Conservation (phyloP, 164 flowering plant species). For the Malania oleifera region DNA sequence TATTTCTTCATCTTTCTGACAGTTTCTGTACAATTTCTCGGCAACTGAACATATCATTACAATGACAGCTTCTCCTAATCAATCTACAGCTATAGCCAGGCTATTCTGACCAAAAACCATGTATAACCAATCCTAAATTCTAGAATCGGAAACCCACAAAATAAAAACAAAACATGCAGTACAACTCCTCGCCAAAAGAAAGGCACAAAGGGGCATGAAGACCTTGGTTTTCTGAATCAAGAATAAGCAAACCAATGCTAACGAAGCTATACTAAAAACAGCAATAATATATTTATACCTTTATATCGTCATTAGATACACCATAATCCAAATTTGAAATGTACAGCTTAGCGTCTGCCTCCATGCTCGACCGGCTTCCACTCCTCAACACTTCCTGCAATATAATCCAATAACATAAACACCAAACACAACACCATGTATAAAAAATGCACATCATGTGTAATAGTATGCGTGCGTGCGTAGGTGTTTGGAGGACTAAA, state of each 20-base stretch:
- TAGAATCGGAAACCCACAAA: too few relatives aligned
- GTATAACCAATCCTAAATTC: too few relatives aligned
- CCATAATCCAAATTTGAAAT: conserved; percentile 40
- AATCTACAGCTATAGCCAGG: too few relatives aligned
- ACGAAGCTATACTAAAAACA: background rate
- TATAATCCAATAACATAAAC: background rate
- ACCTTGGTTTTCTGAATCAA: background rate
- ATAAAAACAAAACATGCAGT: too few relatives aligned
- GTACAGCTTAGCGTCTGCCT: conserved; percentile 30
- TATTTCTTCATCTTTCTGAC: too few relatives aligned
- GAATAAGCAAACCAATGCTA: background rate
- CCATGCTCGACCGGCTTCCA: conserved; percentile 2
- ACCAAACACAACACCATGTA: background rate
- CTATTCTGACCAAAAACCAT: too few relatives aligned
- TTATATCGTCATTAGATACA: conserved; percentile 40
- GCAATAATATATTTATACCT: conserved; percentile 18
- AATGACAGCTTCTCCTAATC: too few relatives aligned
- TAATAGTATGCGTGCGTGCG: background rate
- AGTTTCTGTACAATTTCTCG: too few relatives aligned
- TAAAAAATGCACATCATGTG: background rate
- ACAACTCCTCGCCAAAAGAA: background rate
- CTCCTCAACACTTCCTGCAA: conserved; percentile 2
- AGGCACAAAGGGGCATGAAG: background rate
- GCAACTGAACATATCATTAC: too few relatives aligned
- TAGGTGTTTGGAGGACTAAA: too few relatives aligned